phyloP scores from a whole-genome alignment of 1,284 basidiomycete species.

The Marasmius fiardii region DNA sequence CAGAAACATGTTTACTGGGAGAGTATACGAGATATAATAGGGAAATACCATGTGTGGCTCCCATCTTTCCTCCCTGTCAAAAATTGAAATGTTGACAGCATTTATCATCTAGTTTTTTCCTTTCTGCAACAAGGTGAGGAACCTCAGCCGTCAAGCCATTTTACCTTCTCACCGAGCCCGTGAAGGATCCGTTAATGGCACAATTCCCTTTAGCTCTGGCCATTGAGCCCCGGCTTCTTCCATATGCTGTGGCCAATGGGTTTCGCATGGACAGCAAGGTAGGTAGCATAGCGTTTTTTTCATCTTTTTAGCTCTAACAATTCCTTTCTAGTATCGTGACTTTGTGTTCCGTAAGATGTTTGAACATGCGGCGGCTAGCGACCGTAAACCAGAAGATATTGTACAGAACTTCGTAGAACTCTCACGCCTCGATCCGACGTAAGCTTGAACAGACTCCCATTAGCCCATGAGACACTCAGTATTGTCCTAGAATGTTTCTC shows the following conservation, averaged over 20 bases:
- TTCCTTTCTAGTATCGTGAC: conserved; percentile 58
- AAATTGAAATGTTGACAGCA: conserved; percentile 6
- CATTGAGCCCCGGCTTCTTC: conserved; percentile 70
- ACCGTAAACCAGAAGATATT: conserved; percentile 57
- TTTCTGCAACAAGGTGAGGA: conserved; percentile 59
- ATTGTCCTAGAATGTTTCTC: conserved; percentile 61
- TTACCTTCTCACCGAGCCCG: conserved; percentile 14
- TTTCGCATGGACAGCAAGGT: conserved; percentile 74
- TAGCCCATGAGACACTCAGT: too few relatives aligned
- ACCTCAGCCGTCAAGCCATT: conserved; percentile 8
- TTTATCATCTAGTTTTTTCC: conserved; percentile 59
- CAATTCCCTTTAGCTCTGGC: conserved; percentile 72
- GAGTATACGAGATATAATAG: conserved; percentile 57
- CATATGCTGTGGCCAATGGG: conserved; percentile 66
- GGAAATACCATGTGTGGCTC: conserved; percentile 59
- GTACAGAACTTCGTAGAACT: conserved; percentile 64
- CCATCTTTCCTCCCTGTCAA: conserved; percentile 4
- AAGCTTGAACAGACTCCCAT: conserved; percentile 1
- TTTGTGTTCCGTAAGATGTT: conserved; percentile 82
- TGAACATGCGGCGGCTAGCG: conserved; percentile 50
- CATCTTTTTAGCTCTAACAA: conserved; percentile 8
- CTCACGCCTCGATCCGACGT: conserved; percentile 64
- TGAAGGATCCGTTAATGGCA: conserved; percentile 69
- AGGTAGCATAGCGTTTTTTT: conserved; percentile 15
- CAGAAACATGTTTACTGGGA: conserved; percentile 59